These are phyloP conservation scores for Stagonosporopsis vannaccii DNA, from an alignment of 2,329 filamentous ascomycete species.

Conservation along the genomic window DNA sequence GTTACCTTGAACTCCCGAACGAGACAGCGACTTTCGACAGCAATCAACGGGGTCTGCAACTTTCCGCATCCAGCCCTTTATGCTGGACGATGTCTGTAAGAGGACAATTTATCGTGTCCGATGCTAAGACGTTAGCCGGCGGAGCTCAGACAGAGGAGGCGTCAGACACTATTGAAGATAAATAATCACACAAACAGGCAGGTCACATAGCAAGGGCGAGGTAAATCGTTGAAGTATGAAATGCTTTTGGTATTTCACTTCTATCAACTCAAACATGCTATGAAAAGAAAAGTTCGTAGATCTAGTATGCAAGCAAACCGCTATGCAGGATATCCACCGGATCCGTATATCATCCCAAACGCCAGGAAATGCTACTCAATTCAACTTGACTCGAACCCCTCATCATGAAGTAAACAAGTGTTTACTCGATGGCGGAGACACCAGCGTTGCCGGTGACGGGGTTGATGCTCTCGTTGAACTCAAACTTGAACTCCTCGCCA, in stretches of 20 bases:
- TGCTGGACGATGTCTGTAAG: neutral
- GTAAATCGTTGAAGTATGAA: conserved; percentile 4
- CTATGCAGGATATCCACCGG: conserved; percentile 24
- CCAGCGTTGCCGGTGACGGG: conserved; percentile 65
- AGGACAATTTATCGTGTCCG: no score
- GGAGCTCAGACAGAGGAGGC: no score
- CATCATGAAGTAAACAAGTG: neutral
- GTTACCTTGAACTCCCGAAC: neutral
- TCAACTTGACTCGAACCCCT: neutral
- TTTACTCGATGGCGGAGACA: conserved; percentile 64
- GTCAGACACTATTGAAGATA: no score
- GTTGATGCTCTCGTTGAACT: conserved; percentile 75
- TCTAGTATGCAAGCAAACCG: conserved; percentile 20
- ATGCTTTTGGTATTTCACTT: conserved; percentile 12
- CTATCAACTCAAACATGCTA: neutral
- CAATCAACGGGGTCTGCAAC: neutral
- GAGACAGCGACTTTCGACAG: neutral
- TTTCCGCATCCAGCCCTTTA: neutral
- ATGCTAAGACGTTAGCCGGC: no score
- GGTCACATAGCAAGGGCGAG: neutral
- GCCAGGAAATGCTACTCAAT: conserved; percentile 12
- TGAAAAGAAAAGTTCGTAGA: conserved; percentile 14
- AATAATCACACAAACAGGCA: no score
- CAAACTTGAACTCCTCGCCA: conserved; percentile 76
- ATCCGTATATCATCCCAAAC: conserved; percentile 16